These are phyloP conservation scores for Wickerhamomyces tratensis DNA, from an alignment of 805 yeast species.

Conservation along the genomic window DNA sequence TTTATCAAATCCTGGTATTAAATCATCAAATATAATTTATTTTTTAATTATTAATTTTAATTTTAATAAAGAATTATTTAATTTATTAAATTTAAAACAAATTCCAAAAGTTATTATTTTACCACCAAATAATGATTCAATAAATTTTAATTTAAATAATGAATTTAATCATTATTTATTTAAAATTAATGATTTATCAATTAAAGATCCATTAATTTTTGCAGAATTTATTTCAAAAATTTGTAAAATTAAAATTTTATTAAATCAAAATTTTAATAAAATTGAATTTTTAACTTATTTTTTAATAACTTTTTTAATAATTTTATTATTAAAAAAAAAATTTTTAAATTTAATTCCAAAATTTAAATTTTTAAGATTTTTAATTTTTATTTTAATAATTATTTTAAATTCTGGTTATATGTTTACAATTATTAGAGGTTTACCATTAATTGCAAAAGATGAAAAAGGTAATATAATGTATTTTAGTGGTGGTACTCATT, in stretches of 20 bases:
- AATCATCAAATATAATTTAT: conserved; percentile 28
- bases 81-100: conserved; percentile 30
- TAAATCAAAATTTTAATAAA: conserved; percentile 34
- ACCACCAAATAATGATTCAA: conserved; percentile 34
- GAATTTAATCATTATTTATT: conserved; percentile 26
- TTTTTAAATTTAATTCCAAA: conserved; percentile 23
- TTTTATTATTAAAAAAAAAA: conserved; percentile 39
- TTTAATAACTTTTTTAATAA: conserved; percentile 30
- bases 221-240: conserved; percentile 43
- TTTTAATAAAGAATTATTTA: conserved; percentile 31
- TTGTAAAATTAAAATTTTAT: conserved; percentile 31
- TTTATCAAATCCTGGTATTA: conserved; percentile 26
- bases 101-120: conserved; percentile 64
- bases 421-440: conserved; percentile 48
- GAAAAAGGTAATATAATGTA: conserved; percentile 41
- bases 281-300: conserved; percentile 36
- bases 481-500: conserved; percentile 54
- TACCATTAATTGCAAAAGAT: conserved; percentile 51
- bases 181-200: conserved; percentile 18
- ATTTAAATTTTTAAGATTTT: conserved; percentile 16
- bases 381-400: conserved; percentile 31
- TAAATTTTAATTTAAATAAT: conserved; percentile 10
- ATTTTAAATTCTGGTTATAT: conserved; percentile 52
- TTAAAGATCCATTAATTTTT: conserved; percentile 33
- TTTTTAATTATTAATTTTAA: conserved; percentile 43